Conservation (phyloP, 176 grass and related monocot species). For the Themeda triandra region DNA sequence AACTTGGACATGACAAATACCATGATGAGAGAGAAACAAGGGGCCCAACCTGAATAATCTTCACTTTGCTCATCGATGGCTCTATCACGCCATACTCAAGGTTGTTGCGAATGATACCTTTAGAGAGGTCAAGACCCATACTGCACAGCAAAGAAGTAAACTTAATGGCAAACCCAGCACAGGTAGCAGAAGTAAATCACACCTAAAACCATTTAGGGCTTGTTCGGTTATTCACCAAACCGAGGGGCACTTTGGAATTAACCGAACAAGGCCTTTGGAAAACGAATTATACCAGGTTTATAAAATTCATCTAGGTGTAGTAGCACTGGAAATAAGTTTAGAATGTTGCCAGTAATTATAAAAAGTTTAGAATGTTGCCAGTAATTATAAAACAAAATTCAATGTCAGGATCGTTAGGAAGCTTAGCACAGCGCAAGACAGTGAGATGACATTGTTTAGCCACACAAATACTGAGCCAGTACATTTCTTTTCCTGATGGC, state of each 20-base stretch:
- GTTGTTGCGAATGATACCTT: slow-evolving; percentile 82
- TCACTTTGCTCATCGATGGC: slow-evolving; percentile 96
- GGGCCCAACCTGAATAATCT: slow-evolving; percentile 61
- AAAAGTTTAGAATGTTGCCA: background rate
- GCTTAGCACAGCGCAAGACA: background rate
- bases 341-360: no score
- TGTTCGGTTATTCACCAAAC: no score
- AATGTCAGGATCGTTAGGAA: background rate
- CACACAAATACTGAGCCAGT: background rate
- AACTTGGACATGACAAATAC: background rate
- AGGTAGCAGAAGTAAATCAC: background rate
- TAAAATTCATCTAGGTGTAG: background rate
- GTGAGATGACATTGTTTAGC: background rate
- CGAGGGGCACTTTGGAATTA: no score
- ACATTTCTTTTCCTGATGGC: background rate
- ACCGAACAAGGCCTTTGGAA: background rate
- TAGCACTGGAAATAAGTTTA: background rate
- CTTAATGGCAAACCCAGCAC: background rate
- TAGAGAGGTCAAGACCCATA: slow-evolving; percentile 83
- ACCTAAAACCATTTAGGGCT: background rate
- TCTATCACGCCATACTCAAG: slow-evolving; percentile 90
- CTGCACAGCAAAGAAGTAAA: slow-evolving; percentile 31
- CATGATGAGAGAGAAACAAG: background rate
- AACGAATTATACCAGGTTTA: background rate
- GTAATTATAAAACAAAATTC: background rate